Conservation (phyloP, 768 basidiomycete species). For the Cyclocybe cylindracea region DNA sequence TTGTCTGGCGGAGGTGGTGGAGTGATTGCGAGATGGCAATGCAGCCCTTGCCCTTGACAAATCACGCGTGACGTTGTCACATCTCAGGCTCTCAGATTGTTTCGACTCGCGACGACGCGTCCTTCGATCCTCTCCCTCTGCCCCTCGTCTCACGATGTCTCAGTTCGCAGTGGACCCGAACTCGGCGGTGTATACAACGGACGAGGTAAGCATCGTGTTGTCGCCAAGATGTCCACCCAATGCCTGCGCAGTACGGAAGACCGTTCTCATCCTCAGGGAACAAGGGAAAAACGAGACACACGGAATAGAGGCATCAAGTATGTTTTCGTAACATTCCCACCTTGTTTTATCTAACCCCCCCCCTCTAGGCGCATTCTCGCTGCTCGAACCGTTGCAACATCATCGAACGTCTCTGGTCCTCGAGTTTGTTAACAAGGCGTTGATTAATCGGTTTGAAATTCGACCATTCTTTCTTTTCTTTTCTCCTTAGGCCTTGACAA, state of each 20-base stretch:
- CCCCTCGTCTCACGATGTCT: constrained; percentile 16
- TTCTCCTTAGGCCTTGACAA: constrained; percentile 78
- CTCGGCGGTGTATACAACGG: constrained; percentile 83
- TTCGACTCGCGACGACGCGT: constrained; percentile 24
- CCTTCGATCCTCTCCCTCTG: constrained; percentile 30
- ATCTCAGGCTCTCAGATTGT: constrained; percentile 19
- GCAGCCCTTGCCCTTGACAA: constrained; percentile 18
- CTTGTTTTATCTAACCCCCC: constrained; percentile 13
- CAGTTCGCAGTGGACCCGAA: constrained; percentile 38
- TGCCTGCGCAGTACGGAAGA: constrained; percentile 70
- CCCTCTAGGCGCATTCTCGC: constrained; percentile 86
- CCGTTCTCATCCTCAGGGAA: constrained; percentile 97
- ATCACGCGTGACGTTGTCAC: constrained; percentile 37
- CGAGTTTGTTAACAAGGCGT: constrained; percentile 49
- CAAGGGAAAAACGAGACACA: constrained; percentile 95
- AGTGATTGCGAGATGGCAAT: constrained; percentile 31
- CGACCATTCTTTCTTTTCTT: constrained; percentile 4
- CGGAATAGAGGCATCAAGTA: constrained; percentile 94
- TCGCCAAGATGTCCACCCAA: constrained; percentile 13
- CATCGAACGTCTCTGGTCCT: constrained; percentile 91
- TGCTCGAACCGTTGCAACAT: constrained; percentile 91
- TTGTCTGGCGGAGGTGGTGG: constrained; percentile 35
- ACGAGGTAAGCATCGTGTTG: constrained; percentile 56
- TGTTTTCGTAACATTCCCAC: constrained; percentile 4
- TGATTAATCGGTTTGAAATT: neutral